These are phyloP conservation scores for Starmera dryadoides DNA, from an alignment of 805 yeast species.

Conservation along the genomic window DNA sequence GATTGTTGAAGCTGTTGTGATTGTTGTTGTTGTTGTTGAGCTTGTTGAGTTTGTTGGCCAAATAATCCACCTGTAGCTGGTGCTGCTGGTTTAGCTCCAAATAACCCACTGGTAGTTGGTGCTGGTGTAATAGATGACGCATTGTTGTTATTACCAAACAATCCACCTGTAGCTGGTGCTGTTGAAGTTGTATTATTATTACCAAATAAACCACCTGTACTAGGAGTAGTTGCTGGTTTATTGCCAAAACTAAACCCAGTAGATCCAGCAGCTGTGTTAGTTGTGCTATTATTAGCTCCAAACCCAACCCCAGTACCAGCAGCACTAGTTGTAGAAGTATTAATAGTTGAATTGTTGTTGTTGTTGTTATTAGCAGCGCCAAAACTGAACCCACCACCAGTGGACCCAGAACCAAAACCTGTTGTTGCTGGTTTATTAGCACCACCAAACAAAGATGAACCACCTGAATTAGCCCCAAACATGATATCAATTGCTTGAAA, in stretches of 20 bases:
- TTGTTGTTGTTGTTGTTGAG: conserved; percentile 21
- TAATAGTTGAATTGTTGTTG: conserved; percentile 4
- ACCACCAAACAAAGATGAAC: conserved; percentile 14
- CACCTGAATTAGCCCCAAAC: conserved; percentile 2
- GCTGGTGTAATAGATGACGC: conserved; percentile 3
- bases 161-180: conserved; percentile 16
- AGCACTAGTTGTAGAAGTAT: not conserved
- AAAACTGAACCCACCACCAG: conserved; percentile 12
- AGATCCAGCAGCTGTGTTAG: conserved; percentile 3
- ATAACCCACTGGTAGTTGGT: conserved; percentile 25
- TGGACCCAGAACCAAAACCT: conserved; percentile 10
- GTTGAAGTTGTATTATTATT: conserved; percentile 3
- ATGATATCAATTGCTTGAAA: too few relatives aligned
- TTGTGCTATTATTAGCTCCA: conserved; percentile 6
- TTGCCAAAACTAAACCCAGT: conserved; percentile 17
- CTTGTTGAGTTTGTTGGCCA: conserved; percentile 16
- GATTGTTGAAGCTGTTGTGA: conserved; percentile 18
- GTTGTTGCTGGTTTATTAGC: conserved; percentile 9
- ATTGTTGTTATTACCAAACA: conserved; percentile 21
- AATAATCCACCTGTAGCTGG: conserved; percentile 21
- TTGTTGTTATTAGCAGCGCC: too few relatives aligned
- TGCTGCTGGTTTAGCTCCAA: conserved; percentile 20
- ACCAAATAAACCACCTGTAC: conserved; percentile 30
- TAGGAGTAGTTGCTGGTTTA: not conserved
- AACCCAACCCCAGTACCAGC: not conserved